phyloP scores from a whole-genome alignment of 2,329 filamentous ascomycete species.

The Claviceps sp. region DNA sequence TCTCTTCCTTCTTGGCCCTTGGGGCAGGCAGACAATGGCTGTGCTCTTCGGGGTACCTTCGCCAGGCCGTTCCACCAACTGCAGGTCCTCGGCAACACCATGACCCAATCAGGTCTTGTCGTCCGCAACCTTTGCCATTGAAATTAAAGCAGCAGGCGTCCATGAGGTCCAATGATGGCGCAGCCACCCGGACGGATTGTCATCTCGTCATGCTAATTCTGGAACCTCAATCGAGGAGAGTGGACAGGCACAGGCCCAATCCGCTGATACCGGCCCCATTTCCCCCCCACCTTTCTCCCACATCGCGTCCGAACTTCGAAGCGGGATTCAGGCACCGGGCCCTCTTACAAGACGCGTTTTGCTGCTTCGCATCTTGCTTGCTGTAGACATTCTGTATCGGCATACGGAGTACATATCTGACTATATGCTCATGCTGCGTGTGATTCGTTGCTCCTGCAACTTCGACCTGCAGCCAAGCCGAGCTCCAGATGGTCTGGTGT shows the following conservation, averaged over 20 bases:
- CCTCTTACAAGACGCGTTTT: neutral
- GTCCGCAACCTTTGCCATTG: neutral
- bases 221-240: constrained; percentile 9
- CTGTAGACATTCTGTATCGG: too few species aligned
- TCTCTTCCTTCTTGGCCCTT: too few species aligned
- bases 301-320: neutral
- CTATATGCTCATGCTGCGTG: neutral
- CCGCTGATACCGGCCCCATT: constrained; percentile 14
- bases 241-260: neutral
- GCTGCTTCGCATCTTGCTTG: neutral
- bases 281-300: neutral
- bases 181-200: constrained; percentile 16
- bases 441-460: neutral
- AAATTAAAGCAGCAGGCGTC: neutral
- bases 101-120: neutral
- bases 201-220: constrained; percentile 20
- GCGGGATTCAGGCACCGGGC: neutral
- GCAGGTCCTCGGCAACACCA: neutral
- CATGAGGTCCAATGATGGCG: constrained; percentile 12
- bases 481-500: neutral
- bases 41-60: too few species aligned
- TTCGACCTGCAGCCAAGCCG: neutral
- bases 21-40: too few species aligned
- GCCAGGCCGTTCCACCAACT: too few species aligned
- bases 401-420: neutral